Evolutionary conservation across 108 stramenopile species (phyloP).

Genomic region (Skeletonema potamos): DNA sequence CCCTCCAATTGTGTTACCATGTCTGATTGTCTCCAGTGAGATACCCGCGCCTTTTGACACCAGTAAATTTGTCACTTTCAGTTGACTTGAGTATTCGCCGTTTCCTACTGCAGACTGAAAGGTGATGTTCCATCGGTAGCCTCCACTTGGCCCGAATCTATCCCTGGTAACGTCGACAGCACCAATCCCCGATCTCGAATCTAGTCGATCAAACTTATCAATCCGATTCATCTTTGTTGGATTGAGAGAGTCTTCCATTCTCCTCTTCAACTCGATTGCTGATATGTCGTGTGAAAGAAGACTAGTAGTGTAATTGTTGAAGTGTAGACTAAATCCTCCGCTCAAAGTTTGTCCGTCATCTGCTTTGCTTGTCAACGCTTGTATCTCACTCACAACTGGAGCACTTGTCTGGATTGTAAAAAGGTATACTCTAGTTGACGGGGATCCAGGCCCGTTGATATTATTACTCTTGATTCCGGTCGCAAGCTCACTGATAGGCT

Average conservation of each 20-base stretch:
- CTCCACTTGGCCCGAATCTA: constrained; percentile 34
- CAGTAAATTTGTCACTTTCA: constrained; percentile 42
- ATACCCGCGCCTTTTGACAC: constrained; percentile 55
- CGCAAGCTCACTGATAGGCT: constrained; percentile 31
- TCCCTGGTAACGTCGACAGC: constrained; percentile 32
- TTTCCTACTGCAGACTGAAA: constrained; percentile 54
- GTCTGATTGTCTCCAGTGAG: constrained; percentile 34
- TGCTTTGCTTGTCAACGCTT: constrained; percentile 43
- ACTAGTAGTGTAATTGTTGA: constrained; percentile 34
- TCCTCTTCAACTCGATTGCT: constrained; percentile 32
- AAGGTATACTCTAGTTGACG: constrained; percentile 60
- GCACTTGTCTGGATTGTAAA: constrained; percentile 62
- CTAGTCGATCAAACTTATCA: constrained; percentile 39
- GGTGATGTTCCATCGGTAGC: constrained; percentile 66
- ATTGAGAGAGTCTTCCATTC: constrained; percentile 54
- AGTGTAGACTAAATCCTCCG: constrained; percentile 54
- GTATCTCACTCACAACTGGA: constrained; percentile 55
- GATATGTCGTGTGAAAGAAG: constrained; percentile 45
- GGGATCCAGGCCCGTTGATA: constrained; percentile 77
- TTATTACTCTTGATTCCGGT: constrained; percentile 57
- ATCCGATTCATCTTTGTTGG: constrained; percentile 27
- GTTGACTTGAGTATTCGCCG: constrained; percentile 21
- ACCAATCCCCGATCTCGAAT: constrained; percentile 43
- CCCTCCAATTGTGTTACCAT: constrained; percentile 74
- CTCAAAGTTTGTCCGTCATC: constrained; percentile 49